Evolutionary conservation across 192 early-diverging fungal species (phyloP).

Genomic region (Oehlia diaphana): DNA sequence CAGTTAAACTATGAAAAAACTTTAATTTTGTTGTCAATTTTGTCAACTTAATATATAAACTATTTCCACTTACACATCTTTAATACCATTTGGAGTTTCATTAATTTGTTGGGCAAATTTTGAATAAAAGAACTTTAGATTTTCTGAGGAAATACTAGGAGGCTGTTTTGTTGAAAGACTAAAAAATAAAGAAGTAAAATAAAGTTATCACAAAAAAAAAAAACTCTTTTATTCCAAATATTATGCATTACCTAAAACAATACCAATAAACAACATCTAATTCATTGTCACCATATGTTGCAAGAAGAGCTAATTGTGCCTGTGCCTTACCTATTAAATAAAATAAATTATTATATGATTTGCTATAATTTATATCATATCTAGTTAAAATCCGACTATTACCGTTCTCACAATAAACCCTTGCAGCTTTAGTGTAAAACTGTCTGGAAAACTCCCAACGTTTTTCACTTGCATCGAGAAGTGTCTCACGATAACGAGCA

Average conservation of each 20-base stretch:
- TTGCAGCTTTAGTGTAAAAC: slow-evolving; percentile 7
- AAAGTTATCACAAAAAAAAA: background rate
- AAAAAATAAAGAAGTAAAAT: background rate
- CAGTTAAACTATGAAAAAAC: background rate
- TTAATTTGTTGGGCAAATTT: slow-evolving; percentile 36
- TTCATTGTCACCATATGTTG: slow-evolving; percentile 39
- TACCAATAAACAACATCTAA: slow-evolving; percentile 50
- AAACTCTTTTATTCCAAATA: background rate
- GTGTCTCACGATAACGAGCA: slow-evolving; percentile 49
- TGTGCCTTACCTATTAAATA: slow-evolving; percentile 42
- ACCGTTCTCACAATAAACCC: slow-evolving; percentile 23
- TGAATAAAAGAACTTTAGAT: slow-evolving; percentile 54
- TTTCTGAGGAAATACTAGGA: slow-evolving; percentile 49
- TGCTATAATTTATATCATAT: background rate
- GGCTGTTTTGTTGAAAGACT: slow-evolving; percentile 56
- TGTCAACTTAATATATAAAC: background rate
- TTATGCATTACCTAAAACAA: slow-evolving; percentile 37
- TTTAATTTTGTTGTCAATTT: background rate
- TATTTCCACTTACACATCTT: background rate
- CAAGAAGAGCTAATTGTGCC: slow-evolving; percentile 46
- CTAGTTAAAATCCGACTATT: background rate
- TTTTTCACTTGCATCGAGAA: slow-evolving; percentile 34
- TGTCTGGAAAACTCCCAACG: slow-evolving; percentile 24
- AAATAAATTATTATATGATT: slow-evolving; percentile 8
- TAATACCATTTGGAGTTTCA: background rate